Conservation (phyloP, 2,329 filamentous ascomycete genomes). For the Cryphonectria carpinicola region DNA sequence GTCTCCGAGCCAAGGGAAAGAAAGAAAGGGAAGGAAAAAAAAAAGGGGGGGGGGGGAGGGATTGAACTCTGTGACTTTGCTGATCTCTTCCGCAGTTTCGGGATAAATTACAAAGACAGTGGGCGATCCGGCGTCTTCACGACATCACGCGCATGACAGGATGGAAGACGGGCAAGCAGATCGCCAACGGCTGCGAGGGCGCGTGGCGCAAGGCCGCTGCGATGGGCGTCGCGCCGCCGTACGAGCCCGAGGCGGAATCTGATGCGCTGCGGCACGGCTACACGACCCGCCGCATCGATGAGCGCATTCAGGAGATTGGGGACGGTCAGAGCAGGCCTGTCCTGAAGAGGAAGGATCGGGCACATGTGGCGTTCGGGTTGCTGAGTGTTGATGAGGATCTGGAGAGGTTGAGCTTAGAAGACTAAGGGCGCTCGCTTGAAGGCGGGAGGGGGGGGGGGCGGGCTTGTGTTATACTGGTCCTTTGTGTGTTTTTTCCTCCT, state of each 20-base stretch:
- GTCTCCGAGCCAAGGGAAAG: slow-evolving; percentile 65
- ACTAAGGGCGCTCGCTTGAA: not conserved
- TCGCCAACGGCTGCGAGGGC: slow-evolving; percentile 82
- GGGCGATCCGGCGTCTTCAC: slow-evolving; percentile 74
- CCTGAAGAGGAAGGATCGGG: slow-evolving; percentile 63
- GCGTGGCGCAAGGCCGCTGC: slow-evolving; percentile 78
- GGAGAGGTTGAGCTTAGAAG: slow-evolving; percentile 61
- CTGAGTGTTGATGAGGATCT: slow-evolving; percentile 79
- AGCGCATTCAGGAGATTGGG: slow-evolving; percentile 52
- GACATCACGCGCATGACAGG: slow-evolving; percentile 81
- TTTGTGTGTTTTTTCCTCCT: not conserved
- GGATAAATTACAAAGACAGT: slow-evolving; percentile 72
- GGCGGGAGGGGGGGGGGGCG: too few relatives aligned
- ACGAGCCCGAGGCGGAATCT: slow-evolving; percentile 50
- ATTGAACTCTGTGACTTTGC: not conserved
- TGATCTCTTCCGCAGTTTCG: slow-evolving; percentile 59
- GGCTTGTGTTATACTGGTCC: too few relatives aligned
- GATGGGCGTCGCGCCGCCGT: slow-evolving; percentile 76
- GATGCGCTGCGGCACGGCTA: slow-evolving; percentile 36
- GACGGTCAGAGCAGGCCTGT: slow-evolving; percentile 53
- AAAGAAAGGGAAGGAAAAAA: too few relatives aligned
- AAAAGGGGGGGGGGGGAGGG: not conserved
- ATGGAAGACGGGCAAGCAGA: slow-evolving; percentile 81
- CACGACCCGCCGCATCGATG: slow-evolving; percentile 56
- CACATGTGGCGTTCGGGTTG: slow-evolving; percentile 78